Evolutionary conservation across 176 grass and related monocot genomes (phyloP).

Genomic region (Pontederia crassipes): DNA sequence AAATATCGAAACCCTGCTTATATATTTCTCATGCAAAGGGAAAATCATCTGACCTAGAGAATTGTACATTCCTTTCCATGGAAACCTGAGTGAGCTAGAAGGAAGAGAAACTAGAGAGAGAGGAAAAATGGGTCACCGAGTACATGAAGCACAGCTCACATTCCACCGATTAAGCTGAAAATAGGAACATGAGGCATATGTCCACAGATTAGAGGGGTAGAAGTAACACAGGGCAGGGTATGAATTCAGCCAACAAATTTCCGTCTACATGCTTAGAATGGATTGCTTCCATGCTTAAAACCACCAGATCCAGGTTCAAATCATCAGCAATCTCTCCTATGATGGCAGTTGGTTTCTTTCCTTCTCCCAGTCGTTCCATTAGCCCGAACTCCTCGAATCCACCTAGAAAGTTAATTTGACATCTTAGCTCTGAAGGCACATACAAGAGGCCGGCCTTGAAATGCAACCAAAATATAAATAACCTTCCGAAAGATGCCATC

Average conservation of each 20-base stretch:
- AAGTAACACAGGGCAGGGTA: constrained; percentile 83
- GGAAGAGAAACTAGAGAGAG: too few species aligned
- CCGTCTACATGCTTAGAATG: constrained; percentile 93
- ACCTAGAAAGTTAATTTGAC: constrained; percentile 30
- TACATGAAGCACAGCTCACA: too few species aligned
- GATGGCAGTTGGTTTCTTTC: constrained; percentile 62
- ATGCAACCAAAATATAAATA: background rate
- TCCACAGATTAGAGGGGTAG: constrained; percentile 52
- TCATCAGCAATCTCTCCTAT: constrained; percentile 94
- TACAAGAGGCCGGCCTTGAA: background rate
- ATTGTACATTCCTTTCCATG: too few species aligned
- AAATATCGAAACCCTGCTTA: too few species aligned
- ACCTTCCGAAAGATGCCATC: constrained; percentile 99
- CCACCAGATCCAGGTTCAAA: constrained; percentile 79
- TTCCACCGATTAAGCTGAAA: too few species aligned
- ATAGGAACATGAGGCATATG: background rate
- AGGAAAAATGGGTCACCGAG: too few species aligned
- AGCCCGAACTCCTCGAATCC: constrained; percentile 89
- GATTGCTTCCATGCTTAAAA: constrained; percentile 96
- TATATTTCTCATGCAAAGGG: too few species aligned
- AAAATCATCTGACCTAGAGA: too few species aligned
- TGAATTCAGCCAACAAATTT: constrained; percentile 89
- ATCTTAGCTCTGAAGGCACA: background rate
- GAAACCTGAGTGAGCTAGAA: too few species aligned
- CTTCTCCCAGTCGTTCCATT: constrained; percentile 97